A percentile compares a stretch with the other conserved stretches of the same genome.
phyloP scores from a whole-genome alignment of 108 stramenopile genomes.

The Nitzschia putrida region DNA sequence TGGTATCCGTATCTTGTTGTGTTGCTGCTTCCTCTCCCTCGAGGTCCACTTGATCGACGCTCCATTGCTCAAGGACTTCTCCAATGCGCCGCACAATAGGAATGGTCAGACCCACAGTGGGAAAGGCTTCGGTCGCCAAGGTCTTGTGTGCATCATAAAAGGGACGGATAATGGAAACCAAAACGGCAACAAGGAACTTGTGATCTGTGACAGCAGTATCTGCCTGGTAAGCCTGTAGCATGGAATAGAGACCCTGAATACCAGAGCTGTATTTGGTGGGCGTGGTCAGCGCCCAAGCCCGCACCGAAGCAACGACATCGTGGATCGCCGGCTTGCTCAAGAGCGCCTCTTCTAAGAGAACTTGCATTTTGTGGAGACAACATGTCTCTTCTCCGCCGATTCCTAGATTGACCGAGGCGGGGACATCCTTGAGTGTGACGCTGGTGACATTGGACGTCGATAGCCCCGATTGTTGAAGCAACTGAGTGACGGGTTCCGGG shows the following conservation, averaged over 20 bases:
- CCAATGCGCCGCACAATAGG: conserved; percentile 24
- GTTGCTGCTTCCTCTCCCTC: not conserved
- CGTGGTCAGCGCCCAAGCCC: not conserved
- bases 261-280: not conserved
- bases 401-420: conserved; percentile 6
- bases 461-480: conserved; percentile 1
- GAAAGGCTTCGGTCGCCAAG: conserved; percentile 26
- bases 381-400: not conserved
- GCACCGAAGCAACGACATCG: not conserved
- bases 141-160: conserved; percentile 37
- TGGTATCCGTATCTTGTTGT: no score
- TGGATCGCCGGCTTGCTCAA: not conserved
- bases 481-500: not conserved
- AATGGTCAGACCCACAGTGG: conserved; percentile 30
- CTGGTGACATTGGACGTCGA: not conserved
- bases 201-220: not conserved
- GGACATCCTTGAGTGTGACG: conserved; percentile 1
- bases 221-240: not conserved
- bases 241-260: not conserved
- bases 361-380: conserved; percentile 6
- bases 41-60: not conserved
- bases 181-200: not conserved
- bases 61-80: conserved; percentile 11
- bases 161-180: conserved; percentile 17
- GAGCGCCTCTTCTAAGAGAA: not conserved